Base-by-base conservation (phyloP, 345 rosid genomes). In the Clausena lansium region DNA sequence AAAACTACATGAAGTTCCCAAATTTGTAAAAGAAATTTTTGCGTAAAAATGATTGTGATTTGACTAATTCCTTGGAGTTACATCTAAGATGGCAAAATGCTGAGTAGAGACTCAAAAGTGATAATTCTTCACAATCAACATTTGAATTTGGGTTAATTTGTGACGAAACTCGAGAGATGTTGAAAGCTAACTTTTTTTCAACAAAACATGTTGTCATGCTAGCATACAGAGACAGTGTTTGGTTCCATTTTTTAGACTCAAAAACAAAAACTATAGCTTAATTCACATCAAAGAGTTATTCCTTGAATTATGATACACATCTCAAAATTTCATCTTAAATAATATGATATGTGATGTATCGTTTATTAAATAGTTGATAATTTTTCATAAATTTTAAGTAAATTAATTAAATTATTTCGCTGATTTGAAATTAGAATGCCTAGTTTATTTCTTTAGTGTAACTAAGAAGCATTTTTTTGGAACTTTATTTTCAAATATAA, bases 181-280 rank as follows among this genome's bases (percentile, higher is more conserved):
- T 54, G 38, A 66, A 71, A 66, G 78, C 36, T 8, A 66, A 76
- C 63, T 33, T 35, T 76, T 30, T 28, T 38, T 38, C 39, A 36
- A 59, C 47, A 7, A n/a, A 22, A 3, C 47, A 25, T 27, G 35
- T 19, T 15, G 50, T 15, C 65, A 22, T 8, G 52, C 9, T 32
- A 19, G 75, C 75, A 35, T 20, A 25, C 39, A 45, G 17, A 50
- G 19, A 13, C 22, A 52, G 32, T 20, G 74, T 71, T 55, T 32
- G 45, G 45, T 54, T 13, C 17, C 50, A 45, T 45, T 45, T 45
- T 45, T 11, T 45, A 11, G 50, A 45, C 17, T 13, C 15, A 13
- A 45, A 45, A 13, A 45, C 1, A 3, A 45, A 45, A 39, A 41
- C 47, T 2, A 2, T 41, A 41, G 14, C 14, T 41, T 41, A 41